These are phyloP conservation scores for Colletotrichum caudatum DNA, from an alignment of 2,329 filamentous ascomycete genomes.

Conservation along the genomic window DNA sequence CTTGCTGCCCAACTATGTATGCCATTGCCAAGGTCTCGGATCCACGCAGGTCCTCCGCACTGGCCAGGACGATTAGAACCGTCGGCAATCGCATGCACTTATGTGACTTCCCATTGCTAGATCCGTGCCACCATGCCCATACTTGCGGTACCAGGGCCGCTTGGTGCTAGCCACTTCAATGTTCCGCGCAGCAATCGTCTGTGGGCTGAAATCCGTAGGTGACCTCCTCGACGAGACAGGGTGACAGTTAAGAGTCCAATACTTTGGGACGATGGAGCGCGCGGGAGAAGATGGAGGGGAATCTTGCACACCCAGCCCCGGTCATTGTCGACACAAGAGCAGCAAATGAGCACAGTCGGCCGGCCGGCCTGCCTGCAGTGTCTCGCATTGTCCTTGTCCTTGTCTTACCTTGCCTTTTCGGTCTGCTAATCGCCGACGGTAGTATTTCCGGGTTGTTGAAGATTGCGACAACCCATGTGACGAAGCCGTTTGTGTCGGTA, in stretches of 20 bases:
- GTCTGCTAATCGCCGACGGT: slow-evolving; percentile 24
- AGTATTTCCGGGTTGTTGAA: slow-evolving; percentile 22
- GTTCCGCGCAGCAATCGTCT: slow-evolving; percentile 13
- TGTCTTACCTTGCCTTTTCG: slow-evolving; percentile 42
- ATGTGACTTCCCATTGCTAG: slow-evolving; percentile 49
- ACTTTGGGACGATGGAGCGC: slow-evolving; percentile 33
- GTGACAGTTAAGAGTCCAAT: slow-evolving; percentile 17
- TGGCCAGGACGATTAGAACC: slow-evolving; percentile 32
- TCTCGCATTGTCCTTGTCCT: slow-evolving; percentile 30
- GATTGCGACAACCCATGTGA: slow-evolving; percentile 21
- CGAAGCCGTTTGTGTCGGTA: slow-evolving; percentile 8
- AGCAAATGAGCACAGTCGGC: slow-evolving; percentile 23
- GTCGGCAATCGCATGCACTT: slow-evolving; percentile 48
- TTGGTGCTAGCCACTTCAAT: not conserved
- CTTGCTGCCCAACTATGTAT: not conserved
- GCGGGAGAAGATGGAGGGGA: not conserved
- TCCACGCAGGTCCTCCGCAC: slow-evolving; percentile 27
- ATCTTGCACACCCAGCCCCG: not conserved
- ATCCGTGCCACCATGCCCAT: slow-evolving; percentile 45
- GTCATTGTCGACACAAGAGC: slow-evolving; percentile 20
- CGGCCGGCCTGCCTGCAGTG: slow-evolving; percentile 42
- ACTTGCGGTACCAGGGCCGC: not conserved
- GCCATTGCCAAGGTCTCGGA: slow-evolving; percentile 33
- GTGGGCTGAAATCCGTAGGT: slow-evolving; percentile 21
- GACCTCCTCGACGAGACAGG: slow-evolving; percentile 8